Evolutionary conservation across 1,284 basidiomycete genomes (phyloP).

Genomic region (Singerocomus inundabilis): DNA sequence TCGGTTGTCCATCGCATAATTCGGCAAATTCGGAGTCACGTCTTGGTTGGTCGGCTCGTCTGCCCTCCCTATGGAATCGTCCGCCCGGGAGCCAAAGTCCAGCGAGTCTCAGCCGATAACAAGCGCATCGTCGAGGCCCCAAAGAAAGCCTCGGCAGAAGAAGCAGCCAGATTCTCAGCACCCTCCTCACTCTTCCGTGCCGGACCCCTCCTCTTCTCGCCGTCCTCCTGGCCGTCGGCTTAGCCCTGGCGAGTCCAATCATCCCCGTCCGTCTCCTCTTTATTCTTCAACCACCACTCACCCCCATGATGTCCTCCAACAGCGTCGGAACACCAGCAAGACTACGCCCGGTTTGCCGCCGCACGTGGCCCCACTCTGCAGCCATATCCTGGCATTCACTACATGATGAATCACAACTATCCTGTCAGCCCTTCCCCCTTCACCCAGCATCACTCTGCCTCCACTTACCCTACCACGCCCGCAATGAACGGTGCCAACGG

Average conservation of each 20-base stretch:
- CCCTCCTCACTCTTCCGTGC: slow-evolving; percentile 14
- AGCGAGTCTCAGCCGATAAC: slow-evolving; percentile 42
- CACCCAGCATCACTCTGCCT: slow-evolving; percentile 45
- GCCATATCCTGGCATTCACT: slow-evolving; percentile 47
- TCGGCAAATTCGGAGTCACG: slow-evolving; percentile 39
- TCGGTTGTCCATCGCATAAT: slow-evolving; percentile 18
- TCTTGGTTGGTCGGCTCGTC: slow-evolving; percentile 23
- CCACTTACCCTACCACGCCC: slow-evolving; percentile 37
- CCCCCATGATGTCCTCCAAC: slow-evolving; percentile 18
- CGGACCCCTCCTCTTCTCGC: slow-evolving; percentile 23
- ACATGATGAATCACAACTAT: slow-evolving; percentile 64
- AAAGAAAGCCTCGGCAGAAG: slow-evolving; percentile 49
- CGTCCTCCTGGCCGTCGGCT: slow-evolving; percentile 28
- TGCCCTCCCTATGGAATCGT: slow-evolving; percentile 33
- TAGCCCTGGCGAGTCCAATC: slow-evolving; percentile 24
- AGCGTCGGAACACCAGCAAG: slow-evolving; percentile 41
- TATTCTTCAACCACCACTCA: slow-evolving; percentile 1
- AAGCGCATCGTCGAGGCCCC: slow-evolving; percentile 34
- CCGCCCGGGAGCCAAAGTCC: slow-evolving; percentile 35
- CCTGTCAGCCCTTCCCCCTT: slow-evolving; percentile 59
- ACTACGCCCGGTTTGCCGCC: slow-evolving; percentile 31
- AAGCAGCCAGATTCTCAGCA: slow-evolving; percentile 39
- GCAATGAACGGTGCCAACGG: slow-evolving; percentile 43
- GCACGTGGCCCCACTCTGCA: slow-evolving; percentile 48
- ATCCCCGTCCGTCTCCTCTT: slow-evolving; percentile 17